These are phyloP conservation scores for Solanum habrochaites DNA, from an alignment of 257 asterid genomes.

Conservation along the genomic window DNA sequence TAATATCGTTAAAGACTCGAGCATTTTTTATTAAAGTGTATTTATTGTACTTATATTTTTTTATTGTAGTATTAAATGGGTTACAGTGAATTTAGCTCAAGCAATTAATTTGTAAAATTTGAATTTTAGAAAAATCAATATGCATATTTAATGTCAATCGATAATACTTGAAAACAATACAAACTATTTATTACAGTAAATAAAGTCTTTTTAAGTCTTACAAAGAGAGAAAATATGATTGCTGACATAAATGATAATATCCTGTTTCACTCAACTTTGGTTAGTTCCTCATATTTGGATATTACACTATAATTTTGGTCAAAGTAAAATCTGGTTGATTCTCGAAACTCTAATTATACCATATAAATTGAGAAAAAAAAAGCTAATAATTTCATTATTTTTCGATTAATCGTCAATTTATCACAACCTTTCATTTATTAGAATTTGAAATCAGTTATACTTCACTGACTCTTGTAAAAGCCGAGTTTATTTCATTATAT, in stretches of 20 bases:
- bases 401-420: background rate
- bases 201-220: background rate
- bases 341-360: fast-evolving
- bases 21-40: fast-evolving
- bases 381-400: background rate
- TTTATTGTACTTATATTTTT: too few relatives aligned
- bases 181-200: too few relatives aligned
- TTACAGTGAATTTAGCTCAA: background rate
- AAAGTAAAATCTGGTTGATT: background rate
- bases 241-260: background rate
- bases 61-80: background rate
- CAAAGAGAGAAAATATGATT: background rate
- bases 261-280: background rate
- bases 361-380: too few relatives aligned
- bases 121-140: background rate
- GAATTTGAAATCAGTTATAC: background rate
- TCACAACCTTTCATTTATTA: background rate
- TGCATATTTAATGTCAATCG: too few relatives aligned
- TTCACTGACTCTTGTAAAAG: background rate
- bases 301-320: background rate
- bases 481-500: too few relatives aligned
- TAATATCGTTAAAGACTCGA: fast-evolving
- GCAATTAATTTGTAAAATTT: background rate
- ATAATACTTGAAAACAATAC: too few relatives aligned
- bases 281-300: background rate